Conservation (phyloP, 495 filamentous ascomycete species). For the Neurospora sp. region DNA sequence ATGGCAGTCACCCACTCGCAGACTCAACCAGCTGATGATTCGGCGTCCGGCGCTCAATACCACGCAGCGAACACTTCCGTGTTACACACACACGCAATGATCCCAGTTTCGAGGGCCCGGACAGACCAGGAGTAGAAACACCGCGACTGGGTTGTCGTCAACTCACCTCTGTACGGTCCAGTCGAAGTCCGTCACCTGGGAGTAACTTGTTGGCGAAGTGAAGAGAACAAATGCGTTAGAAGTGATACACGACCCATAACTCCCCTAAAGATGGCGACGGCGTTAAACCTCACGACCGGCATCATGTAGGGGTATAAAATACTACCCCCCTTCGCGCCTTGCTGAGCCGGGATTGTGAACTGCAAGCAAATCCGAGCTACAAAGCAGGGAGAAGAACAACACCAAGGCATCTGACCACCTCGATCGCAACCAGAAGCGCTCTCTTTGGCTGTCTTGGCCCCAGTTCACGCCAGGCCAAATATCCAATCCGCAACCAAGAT, state of each 20-base stretch:
- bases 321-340: accelerated
- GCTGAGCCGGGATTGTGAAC: not conserved
- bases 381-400: not conserved
- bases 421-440: too few species aligned
- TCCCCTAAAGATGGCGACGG: not conserved
- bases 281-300: not conserved
- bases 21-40: not conserved
- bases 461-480: too few species aligned
- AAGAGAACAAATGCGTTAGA: accelerated
- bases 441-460: too few species aligned
- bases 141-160: not conserved
- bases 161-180: not conserved
- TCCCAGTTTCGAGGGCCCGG: not conserved
- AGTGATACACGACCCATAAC: not conserved
- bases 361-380: not conserved
- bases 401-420: not conserved
- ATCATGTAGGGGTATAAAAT: not conserved
- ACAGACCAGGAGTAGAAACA: not conserved
- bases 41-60: not conserved
- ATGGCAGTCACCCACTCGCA: not conserved
- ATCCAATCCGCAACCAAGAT: not conserved
- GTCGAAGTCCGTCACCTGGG: not conserved
- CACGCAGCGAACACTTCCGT: not conserved
- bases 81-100: not conserved
- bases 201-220: not conserved